These are phyloP conservation scores for Papiliotrema laurentii DNA, from an alignment of 1,284 basidiomycete genomes.

Conservation along the genomic window DNA sequence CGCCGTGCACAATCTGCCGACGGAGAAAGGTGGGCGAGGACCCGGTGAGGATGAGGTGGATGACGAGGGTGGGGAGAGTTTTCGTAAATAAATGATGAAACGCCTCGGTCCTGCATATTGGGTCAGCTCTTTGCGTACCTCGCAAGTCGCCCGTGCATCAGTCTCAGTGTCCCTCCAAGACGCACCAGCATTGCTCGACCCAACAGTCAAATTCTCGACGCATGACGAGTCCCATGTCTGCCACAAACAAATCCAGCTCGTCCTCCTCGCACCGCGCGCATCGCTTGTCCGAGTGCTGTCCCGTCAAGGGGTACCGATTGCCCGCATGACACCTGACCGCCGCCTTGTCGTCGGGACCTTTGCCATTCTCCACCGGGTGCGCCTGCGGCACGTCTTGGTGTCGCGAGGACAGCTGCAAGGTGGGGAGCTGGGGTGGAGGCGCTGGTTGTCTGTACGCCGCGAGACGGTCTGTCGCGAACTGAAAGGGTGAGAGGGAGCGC, in stretches of 20 bases:
- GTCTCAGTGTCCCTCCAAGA: background rate
- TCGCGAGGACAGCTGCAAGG: constrained; percentile 30
- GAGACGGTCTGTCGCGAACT: constrained; percentile 16
- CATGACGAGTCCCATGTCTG: constrained; percentile 41
- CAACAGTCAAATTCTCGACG: constrained; percentile 46
- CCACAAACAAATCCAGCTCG: constrained; percentile 41
- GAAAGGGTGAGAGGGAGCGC: constrained; percentile 18
- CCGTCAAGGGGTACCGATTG: constrained; percentile 30
- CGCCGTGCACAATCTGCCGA: constrained; percentile 45
- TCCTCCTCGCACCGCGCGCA: constrained; percentile 30
- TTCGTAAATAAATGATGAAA: constrained; percentile 48
- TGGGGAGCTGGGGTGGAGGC: constrained; percentile 39
- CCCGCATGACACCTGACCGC: constrained; percentile 16
- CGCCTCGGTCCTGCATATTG: constrained; percentile 47
- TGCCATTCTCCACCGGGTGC: constrained; percentile 1
- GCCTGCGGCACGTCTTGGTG: constrained; percentile 23
- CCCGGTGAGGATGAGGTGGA: constrained; percentile 44
- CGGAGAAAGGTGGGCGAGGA: constrained; percentile 42
- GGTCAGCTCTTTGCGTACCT: too few relatives aligned
- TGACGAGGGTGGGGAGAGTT: constrained; percentile 43
- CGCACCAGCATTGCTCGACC: constrained; percentile 49
- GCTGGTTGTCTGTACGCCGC: constrained; percentile 41
- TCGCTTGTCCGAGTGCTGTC: constrained; percentile 28
- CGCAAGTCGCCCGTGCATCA: background rate
- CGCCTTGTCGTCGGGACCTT: background rate